Base-by-base conservation (phyloP, 2,329 filamentous ascomycete genomes). In the Microascus cirrosus region DNA sequence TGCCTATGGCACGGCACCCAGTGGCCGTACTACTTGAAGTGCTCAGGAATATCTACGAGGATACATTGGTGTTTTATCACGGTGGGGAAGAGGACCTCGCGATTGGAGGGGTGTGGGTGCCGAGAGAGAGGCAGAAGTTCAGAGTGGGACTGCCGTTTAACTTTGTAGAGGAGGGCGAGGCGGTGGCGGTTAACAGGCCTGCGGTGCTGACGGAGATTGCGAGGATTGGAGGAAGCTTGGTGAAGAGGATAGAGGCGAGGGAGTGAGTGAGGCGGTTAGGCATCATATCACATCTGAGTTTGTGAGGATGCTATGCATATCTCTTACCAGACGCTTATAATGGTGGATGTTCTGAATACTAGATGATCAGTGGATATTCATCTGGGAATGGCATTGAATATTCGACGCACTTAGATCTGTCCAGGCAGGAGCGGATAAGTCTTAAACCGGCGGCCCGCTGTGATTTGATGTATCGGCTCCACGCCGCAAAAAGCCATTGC, bases 61-160 rank as follows among this genome's bases (percentile, higher is more conserved):
- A 85, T 39, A 81, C 83, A 2, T 74, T 95, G 36, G 74, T 96
- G 2, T 90, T 96, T 70, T 96, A 97, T 75, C 80, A 85, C 62
- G 86, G 90, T 35, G 77, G 73, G 4, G 74, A 77, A 1, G 77
- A 84, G 25, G 77, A 82, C 59, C 67, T 66, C 28, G 68, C 82
- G 8, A 76, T 87, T 15, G 78, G 78, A 1, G 80, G 74, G 20
- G 74, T 85, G 53, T 85, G 82, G 82, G 81, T 80, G 58, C 80
- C 80, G 2, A 74, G 74, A 61, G 74, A 75, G 61, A 68, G 65
- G 28, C 79, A 89, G 61, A 72, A 74, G 13, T 92, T 90, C 75
- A 87, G 86, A 62, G 79, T 88, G 18, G 87, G 86, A 59, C 68
- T 92, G 67, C 79, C 83, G 1, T 90, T 86, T 69, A 82, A 70